Conservation (phyloP, 345 rosid species). For the Rhodamnia rubescens region DNA sequence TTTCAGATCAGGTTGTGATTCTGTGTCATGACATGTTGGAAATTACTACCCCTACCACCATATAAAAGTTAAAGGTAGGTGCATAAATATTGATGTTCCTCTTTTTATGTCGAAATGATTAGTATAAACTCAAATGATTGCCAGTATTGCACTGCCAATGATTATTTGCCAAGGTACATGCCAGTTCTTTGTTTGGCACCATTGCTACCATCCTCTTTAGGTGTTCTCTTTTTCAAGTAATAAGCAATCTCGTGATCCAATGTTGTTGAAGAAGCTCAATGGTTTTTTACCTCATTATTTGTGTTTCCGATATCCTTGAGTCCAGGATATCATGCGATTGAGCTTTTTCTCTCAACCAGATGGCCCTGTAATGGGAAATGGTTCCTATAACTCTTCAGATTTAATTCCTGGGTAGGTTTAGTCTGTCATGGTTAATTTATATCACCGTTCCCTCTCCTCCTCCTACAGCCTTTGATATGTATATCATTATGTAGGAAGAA, state of each 20-base stretch:
- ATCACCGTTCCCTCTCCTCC: neutral
- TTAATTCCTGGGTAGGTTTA: slow-evolving; percentile 74
- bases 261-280: neutral
- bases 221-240: neutral
- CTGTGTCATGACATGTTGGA: neutral
- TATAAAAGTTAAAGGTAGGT: neutral
- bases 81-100: neutral
- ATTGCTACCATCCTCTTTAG: neutral
- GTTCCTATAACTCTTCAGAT: slow-evolving; percentile 67
- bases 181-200: neutral
- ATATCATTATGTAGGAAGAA: slow-evolving; percentile 42
- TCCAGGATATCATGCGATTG: slow-evolving; percentile 59
- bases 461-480: slow-evolving; percentile 1
- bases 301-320: neutral
- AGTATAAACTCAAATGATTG: neutral
- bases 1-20: neutral
- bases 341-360: slow-evolving; percentile 89
- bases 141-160: neutral
- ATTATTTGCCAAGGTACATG: neutral
- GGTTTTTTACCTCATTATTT: neutral
- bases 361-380: slow-evolving; percentile 86
- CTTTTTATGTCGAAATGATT: neutral
- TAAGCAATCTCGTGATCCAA: neutral
- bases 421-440: neutral
- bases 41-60: neutral